Conservation (phyloP, 164 flowering plant genomes). For the Piper longum region DNA sequence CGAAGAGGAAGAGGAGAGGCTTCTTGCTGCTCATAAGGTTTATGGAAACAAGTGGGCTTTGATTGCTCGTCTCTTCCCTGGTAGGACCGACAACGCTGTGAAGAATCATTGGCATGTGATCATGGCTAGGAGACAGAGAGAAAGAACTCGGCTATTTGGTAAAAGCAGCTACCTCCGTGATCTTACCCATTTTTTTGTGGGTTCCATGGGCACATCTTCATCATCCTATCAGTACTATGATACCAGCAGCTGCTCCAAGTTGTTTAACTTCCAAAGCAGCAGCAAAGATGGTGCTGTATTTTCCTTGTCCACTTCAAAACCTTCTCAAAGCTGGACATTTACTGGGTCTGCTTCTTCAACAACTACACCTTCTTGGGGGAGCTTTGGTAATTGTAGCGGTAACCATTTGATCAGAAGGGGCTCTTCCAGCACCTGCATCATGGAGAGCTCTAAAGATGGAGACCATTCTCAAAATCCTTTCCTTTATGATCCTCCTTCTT, state of each 20-base stretch:
- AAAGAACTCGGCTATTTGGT: conserved; percentile 38
- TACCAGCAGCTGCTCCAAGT: conserved; percentile 10
- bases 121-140: conserved; percentile 70
- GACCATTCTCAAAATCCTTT: conserved; percentile 7
- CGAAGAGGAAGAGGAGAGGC: conserved; percentile 71
- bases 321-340: conserved; percentile 17
- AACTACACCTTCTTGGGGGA: conserved; percentile 8
- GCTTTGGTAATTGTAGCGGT: conserved; percentile 10
- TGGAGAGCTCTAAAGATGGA: conserved; percentile 13
- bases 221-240: conserved; percentile 6
- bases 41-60: conserved; percentile 86
- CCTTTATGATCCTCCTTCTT: conserved; percentile 2
- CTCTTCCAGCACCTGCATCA: conserved; percentile 7
- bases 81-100: conserved; percentile 80
- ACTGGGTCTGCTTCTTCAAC: conserved; percentile 9
- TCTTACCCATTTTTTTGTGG: background rate
- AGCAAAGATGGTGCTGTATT: conserved; percentile 14
- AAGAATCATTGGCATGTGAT: conserved; percentile 94
- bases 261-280: conserved; percentile 21
- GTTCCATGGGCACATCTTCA: conserved; percentile 7
- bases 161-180: conserved; percentile 26
- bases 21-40: conserved; percentile 52
- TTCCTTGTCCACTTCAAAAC: conserved; percentile 11
- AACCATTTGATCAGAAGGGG: conserved; percentile 4
- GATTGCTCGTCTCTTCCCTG: conserved; percentile 69